These are phyloP conservation scores for Alternaria gaisen DNA, from an alignment of 2,329 filamentous ascomycete genomes.

Conservation along the genomic window DNA sequence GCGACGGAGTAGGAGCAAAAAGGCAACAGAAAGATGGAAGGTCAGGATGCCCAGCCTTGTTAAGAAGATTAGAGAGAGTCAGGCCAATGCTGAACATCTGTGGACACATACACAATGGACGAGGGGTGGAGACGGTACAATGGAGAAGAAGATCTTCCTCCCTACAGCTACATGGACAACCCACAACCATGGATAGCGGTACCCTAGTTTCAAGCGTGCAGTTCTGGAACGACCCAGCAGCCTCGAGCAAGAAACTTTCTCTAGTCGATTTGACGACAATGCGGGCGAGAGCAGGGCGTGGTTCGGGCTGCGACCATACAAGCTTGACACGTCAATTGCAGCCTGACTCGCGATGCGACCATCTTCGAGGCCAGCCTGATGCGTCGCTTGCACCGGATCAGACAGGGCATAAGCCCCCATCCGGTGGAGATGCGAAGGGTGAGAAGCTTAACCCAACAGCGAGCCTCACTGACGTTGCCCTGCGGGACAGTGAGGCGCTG, in stretches of 20 bases:
- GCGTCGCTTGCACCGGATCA: constrained; percentile 5
- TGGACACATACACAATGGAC: constrained; percentile 75
- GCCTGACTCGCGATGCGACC: constrained; percentile 20
- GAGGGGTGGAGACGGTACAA: constrained; percentile 69
- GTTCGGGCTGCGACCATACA: constrained; percentile 39
- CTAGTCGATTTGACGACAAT: constrained; percentile 66
- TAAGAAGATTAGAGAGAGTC: constrained; percentile 66
- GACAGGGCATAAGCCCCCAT: constrained; percentile 25
- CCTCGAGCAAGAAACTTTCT: constrained; percentile 67
- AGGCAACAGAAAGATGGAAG: constrained; percentile 30
- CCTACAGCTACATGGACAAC: constrained; percentile 3
- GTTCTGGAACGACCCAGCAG: constrained; percentile 68
- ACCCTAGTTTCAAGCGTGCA: constrained; percentile 58
- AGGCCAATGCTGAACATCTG: constrained; percentile 72
- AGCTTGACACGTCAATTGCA: constrained; percentile 38
- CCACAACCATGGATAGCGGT: constrained; percentile 6
- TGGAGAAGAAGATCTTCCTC: constrained; percentile 61
- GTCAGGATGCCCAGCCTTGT: constrained; percentile 69
- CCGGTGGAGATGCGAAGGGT: constrained; percentile 27
- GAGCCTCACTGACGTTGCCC: constrained; percentile 28
- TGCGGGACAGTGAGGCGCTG: constrained; percentile 33
- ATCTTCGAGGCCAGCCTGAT: constrained; percentile 32
- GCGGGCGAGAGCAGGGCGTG: constrained; percentile 46
- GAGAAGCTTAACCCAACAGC: constrained; percentile 33
- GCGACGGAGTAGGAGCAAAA: constrained; percentile 54